phyloP scores from a whole-genome alignment of 164 flowering plant genomes.

The Piper betle region DNA sequence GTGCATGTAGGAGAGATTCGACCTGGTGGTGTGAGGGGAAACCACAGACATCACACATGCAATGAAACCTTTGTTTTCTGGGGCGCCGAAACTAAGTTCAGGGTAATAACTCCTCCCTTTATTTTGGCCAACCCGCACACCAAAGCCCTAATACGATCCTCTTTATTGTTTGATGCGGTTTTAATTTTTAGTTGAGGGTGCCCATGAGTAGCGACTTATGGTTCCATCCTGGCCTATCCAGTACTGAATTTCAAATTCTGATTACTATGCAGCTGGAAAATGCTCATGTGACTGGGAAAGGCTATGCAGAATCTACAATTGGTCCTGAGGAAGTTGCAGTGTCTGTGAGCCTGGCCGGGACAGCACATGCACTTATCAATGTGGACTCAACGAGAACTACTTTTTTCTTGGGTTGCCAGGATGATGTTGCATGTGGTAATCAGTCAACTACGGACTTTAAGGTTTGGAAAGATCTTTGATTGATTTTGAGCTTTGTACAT shows the following conservation, averaged over 20 bases:
- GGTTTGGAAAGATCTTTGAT: constrained; percentile 76
- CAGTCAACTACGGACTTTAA: constrained; percentile 51
- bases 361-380: constrained; percentile 75
- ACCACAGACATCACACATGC: constrained; percentile 78
- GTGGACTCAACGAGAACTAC: constrained; percentile 45
- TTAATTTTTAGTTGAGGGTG: too few species aligned
- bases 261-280: constrained; percentile 56
- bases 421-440: constrained; percentile 28
- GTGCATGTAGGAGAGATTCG: constrained; percentile 73
- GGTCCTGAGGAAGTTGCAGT: constrained; percentile 72
- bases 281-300: constrained; percentile 26
- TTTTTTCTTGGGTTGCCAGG: constrained; percentile 82
- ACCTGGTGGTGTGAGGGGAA: constrained; percentile 70
- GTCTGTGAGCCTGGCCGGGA: constrained; percentile 63
- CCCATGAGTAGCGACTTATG: too few species aligned
- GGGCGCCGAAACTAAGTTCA: constrained; percentile 68
- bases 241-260: neutral
- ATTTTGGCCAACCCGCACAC: neutral
- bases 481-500: neutral
- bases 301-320: constrained; percentile 54
- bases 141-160: neutral
- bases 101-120: constrained; percentile 30
- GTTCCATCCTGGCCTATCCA: neutral
- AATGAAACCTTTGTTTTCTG: constrained; percentile 89
- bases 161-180: too few species aligned